These are phyloP conservation scores for Fusarium chlamydosporum DNA, from an alignment of 2,329 filamentous ascomycete species.

Conservation along the genomic window DNA sequence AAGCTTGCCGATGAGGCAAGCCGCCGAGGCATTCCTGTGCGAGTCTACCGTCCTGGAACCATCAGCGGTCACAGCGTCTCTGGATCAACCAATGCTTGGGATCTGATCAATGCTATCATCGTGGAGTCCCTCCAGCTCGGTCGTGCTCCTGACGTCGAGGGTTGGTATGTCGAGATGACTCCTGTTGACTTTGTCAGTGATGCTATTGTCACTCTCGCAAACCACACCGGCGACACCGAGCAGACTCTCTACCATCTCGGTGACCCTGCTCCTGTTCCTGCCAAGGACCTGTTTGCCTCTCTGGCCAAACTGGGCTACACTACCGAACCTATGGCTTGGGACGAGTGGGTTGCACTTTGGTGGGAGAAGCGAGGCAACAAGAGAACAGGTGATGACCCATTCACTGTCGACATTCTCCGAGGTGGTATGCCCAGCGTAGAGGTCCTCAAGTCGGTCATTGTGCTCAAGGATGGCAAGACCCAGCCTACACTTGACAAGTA, in stretches of 20 bases:
- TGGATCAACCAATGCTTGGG: constrained; percentile 83
- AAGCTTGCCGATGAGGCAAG: constrained; percentile 79
- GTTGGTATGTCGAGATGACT: constrained; percentile 87
- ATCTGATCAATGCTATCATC: constrained; percentile 81
- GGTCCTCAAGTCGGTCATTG: constrained; percentile 77
- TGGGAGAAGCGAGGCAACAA: constrained; percentile 75
- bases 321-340: constrained; percentile 75
- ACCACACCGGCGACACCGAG: constrained; percentile 71
- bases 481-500: constrained; percentile 68
- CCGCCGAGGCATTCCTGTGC: constrained; percentile 76
- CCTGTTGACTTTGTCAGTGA: constrained; percentile 85
- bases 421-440: constrained; percentile 84
- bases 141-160: constrained; percentile 76
- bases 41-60: constrained; percentile 80
- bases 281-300: constrained; percentile 73
- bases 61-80: constrained; percentile 83
- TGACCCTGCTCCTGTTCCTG: constrained; percentile 78
- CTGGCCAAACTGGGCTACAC: constrained; percentile 78
- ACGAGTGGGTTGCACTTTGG: constrained; percentile 83
- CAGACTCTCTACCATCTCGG: constrained; percentile 81
- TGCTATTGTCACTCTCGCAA: constrained; percentile 78
- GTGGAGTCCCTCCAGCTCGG: constrained; percentile 83
- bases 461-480: constrained; percentile 79
- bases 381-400: constrained; percentile 77
- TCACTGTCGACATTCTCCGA: constrained; percentile 83